Base-by-base conservation (phyloP, 1,139 yeast species). In the Entelexis paramagnoliae region DNA sequence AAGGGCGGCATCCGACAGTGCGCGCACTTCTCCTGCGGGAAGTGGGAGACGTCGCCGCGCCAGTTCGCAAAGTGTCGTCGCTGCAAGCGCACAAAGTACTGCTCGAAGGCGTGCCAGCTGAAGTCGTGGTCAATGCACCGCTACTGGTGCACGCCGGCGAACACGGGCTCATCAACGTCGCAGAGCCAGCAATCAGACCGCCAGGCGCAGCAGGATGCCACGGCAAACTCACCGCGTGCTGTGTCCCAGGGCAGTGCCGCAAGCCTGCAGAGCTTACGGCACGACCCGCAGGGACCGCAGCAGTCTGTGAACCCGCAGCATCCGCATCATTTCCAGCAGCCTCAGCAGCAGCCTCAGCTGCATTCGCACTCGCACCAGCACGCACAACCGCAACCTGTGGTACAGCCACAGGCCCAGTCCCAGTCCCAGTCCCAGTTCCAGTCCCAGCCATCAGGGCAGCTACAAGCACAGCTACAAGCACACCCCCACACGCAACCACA, bases 41-140 rank as follows among this genome's bases (percentile, higher is more conserved):
- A 76, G 64, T 91, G 98, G 98, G 98, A 91, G 66, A 78, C 77
- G 42, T 80, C 71, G 58, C 96, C 96, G 13, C 76, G 94, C 46
- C 94, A 89, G 65, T 91, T 89, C 70, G 94, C 95, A 58, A 91
- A 91, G 68, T 91, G 98, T 67, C 76, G 96, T 55, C 76, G 95
- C 50, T 91, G 98, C 68, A 87, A 89, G 67, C 72, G 97, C 55
- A 88, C 98, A 1, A 91, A 91, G 69, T 91, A 91, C 66, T 91
- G 98, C 65, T 82, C 95, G 16, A 78, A 91, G 59, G 89, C 83
- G 51, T 91, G 98, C 66, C 98, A 91, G 68, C 76, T 87, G 65
- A 77, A 76, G 58, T 94, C 96, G 0, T 91, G 98, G 98, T 77
- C 78, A 22, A 84, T 83, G 64, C 98, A 91, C 69, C 77, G 94